Evolutionary conservation across 352 stramenopile genomes (phyloP).

Genomic region (Peronospora belbahrii): DNA sequence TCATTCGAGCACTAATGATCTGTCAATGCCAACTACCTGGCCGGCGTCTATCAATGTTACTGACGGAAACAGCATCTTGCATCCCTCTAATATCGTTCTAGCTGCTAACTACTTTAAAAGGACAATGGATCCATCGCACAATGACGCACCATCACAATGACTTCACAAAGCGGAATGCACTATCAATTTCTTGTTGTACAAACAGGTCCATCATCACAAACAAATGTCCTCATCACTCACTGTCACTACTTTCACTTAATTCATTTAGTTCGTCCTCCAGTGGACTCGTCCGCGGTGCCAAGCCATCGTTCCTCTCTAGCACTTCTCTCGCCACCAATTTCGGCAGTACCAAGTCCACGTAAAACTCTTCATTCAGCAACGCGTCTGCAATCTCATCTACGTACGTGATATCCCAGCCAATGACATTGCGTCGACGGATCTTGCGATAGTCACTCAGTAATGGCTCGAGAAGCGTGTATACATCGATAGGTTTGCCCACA

Average conservation of each 20-base stretch:
- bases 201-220: background rate
- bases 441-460: slow-evolving; percentile 96
- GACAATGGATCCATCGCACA: too few species aligned
- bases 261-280: slow-evolving; percentile 70
- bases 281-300: slow-evolving; percentile 57
- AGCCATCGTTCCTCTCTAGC: slow-evolving; percentile 69
- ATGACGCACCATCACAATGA: too few species aligned
- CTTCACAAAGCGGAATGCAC: too few species aligned
- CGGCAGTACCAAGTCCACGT: slow-evolving; percentile 92
- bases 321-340: slow-evolving; percentile 81
- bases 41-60: too few species aligned
- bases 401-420: slow-evolving; percentile 89
- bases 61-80: too few species aligned
- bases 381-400: slow-evolving; percentile 96
- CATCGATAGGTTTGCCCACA: slow-evolving; percentile 87
- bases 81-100: too few species aligned
- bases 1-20: too few species aligned
- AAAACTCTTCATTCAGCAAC: slow-evolving; percentile 88
- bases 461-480: slow-evolving; percentile 92
- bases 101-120: too few species aligned
- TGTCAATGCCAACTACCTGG: too few species aligned
- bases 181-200: background rate
- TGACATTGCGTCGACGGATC: slow-evolving; percentile 78
- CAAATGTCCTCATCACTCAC: slow-evolving; percentile 12
- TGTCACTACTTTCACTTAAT: slow-evolving; percentile 18